Evolutionary conservation across 371 early-diverging fungal species (phyloP).

Genomic region (Sporodiniella umbellata): DNA sequence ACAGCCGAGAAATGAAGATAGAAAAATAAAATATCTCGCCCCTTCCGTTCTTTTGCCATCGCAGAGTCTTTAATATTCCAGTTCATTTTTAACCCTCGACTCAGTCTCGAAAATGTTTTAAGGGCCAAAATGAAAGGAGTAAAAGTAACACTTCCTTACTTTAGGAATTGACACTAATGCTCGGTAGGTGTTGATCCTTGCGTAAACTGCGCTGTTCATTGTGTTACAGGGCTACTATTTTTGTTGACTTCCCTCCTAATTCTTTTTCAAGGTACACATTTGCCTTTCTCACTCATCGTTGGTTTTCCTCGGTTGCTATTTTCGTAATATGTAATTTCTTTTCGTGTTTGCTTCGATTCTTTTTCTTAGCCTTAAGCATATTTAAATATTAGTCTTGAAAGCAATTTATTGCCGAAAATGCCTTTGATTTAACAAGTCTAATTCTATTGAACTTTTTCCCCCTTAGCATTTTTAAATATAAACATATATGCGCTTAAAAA

Average conservation of each 20-base stretch:
- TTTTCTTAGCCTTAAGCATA: too few relatives aligned
- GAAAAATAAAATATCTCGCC: not conserved
- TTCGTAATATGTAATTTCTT: too few relatives aligned
- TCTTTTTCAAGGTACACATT: too few relatives aligned
- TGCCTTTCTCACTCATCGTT: too few relatives aligned
- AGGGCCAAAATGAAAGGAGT: not conserved
- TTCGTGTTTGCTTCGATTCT: too few relatives aligned
- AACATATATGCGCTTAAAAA: not conserved
- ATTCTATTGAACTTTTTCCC: not conserved
- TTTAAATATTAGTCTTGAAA: not conserved
- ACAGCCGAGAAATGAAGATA: not conserved
- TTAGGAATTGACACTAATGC: not conserved
- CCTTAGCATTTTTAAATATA: constrained; percentile 1
- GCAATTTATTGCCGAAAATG: not conserved
- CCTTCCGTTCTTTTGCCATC: not conserved
- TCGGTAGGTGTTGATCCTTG: not conserved
- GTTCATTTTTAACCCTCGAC: not conserved
- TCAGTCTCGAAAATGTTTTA: not conserved
- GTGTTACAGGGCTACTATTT: not conserved
- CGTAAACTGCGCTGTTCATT: not conserved
- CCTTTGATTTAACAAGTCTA: not conserved
- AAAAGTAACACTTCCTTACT: not conserved
- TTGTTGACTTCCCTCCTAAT: too few relatives aligned
- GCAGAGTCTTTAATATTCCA: not conserved
- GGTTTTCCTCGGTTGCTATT: not conserved